Base-by-base conservation (phyloP, 495 filamentous ascomycete genomes). In the Clohesyomyces aquaticus region DNA sequence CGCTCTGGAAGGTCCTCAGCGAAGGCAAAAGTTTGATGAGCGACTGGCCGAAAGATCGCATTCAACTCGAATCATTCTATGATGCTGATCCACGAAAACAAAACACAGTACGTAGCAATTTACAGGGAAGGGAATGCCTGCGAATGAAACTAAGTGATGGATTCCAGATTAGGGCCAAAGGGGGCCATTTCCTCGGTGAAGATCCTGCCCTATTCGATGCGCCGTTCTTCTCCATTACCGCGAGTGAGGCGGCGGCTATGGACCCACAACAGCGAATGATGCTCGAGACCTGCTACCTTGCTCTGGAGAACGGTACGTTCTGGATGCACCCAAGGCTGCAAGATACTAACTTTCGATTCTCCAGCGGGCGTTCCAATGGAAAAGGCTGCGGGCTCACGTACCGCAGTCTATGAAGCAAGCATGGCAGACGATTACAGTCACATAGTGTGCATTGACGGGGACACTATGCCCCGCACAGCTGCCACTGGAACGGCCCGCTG, bases 161-260 rank as follows among this genome's bases (percentile, higher is more conserved):
- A 47, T 47, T 6, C 14, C 6, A 4, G 6, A n/a, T 47, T 22
- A 47, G 4, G 19, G 4, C n/a, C 6, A 25, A 21, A 27, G 4
- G 50, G 32, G n/a, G 27, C 4, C 41, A 63, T 27, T 68, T 64
- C 47, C n/a, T 59, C 1, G 28, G 19, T 12, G 59, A 53, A 18
- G 47, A 63, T 45, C 26, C 57, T 12, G 59, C 48, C 3, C 38
- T 19, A 2, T 68, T 68, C 54, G 65, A 68, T 56, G 58, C 65
- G 0, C 51, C 65, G 16, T 68, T 68, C 60, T 70, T 70, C 59
- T 53, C 51, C 8, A 66, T 60, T 4, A 29, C 63, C 14, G 51
- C 56, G 6, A 19, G 42, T 18, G 62, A 70, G 49, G 65, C 58
- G 6, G 49, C n/a, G 6, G 41, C 59, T 9, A 68, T 68, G 65